A percentile compares a stretch with the other conserved stretches of the same genome.
phyloP scores from a whole-genome alignment of 768 basidiomycete genomes.

The Lepiota brunneoincarnata region DNA sequence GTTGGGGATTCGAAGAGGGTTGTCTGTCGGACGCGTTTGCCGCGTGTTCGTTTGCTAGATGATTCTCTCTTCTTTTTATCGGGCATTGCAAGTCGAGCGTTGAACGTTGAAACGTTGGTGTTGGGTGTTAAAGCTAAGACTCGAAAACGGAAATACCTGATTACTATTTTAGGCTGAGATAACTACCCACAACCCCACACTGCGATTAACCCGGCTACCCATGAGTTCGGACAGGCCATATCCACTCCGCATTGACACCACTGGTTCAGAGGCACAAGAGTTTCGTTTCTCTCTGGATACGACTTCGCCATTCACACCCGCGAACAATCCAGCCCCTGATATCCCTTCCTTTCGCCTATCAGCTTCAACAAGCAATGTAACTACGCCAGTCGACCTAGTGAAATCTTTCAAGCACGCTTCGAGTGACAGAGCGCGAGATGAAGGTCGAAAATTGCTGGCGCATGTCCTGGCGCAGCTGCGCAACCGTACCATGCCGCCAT shows the following conservation, averaged over 20 bases:
- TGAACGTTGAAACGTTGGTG: neutral
- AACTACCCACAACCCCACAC: neutral
- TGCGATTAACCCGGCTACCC: neutral
- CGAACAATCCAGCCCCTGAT: constrained; percentile 3
- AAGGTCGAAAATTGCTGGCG: constrained; percentile 67
- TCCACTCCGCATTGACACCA: constrained; percentile 13
- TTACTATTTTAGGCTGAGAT: too few species aligned
- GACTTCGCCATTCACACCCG: constrained; percentile 9
- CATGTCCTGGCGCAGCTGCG: constrained; percentile 66
- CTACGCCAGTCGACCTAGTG: neutral
- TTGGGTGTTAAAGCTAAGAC: neutral
- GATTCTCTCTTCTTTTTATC: constrained; percentile 5
- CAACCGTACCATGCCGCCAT: constrained; percentile 49
- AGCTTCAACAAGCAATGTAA: constrained; percentile 2
- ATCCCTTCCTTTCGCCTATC: constrained; percentile 14
- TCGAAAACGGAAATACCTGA: too few species aligned
- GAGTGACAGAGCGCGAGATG: constrained; percentile 38
- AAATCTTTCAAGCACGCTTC: neutral
- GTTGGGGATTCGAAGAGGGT: constrained; percentile 33
- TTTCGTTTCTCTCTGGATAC: constrained; percentile 5
- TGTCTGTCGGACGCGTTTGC: constrained; percentile 38
- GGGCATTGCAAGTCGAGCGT: neutral
- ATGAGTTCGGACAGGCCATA: neutral
- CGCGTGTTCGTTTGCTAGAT: constrained; percentile 9
- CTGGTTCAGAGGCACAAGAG: neutral